Evolutionary conservation across 495 filamentous ascomycete species (phyloP), one percentile per base, ranked within the genome.

Genomic region (Zalerion maritima): DNA sequence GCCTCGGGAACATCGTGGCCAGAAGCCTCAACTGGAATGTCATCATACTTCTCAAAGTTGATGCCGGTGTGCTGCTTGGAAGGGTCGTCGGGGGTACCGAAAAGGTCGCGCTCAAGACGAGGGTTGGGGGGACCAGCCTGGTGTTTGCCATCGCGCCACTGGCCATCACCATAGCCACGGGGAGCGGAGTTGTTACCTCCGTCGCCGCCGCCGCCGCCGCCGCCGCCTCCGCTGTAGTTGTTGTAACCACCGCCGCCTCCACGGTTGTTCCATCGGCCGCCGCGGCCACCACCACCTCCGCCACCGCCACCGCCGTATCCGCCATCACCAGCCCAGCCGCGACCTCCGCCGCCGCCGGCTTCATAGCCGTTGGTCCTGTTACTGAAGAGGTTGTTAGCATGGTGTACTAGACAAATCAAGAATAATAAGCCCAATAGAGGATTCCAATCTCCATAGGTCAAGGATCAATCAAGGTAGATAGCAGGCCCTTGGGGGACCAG

Each of bases 21-120:
- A 35, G 89, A 94, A 23, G 91, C 87, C 51, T 94, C 89, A 34
- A 97, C 91, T 19, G 89, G 89, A 43, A 97, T 97, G 49, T 97
- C 89, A 46, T 97, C 89, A 57, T 97, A 97, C 63, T 97, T 97
- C 60, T 93, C 74, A 49, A 97, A 97, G 67, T 97, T 97, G 75
- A 97, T 96, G 48, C 89, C 89, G 12, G 81, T 94, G 44, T 83
- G 80, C 53, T 93, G 79, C 63, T 93, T 94, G 38, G 79, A 71
- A 32, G 85, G 84, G 46, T 96, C 89, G 54, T 96, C 89, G 38
- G 82, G 70, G 24, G 78, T 73, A 47, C 89, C 89, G 56, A 94
- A 97, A 25, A 97, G 75, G 45, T 97, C 89, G 49, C 85, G 84
- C 64, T 97, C 89, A 14, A 89, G 34, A 42, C 86, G 84, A 31